Conservation (phyloP, 306 rosid species). For the Abrus precatorius region DNA sequence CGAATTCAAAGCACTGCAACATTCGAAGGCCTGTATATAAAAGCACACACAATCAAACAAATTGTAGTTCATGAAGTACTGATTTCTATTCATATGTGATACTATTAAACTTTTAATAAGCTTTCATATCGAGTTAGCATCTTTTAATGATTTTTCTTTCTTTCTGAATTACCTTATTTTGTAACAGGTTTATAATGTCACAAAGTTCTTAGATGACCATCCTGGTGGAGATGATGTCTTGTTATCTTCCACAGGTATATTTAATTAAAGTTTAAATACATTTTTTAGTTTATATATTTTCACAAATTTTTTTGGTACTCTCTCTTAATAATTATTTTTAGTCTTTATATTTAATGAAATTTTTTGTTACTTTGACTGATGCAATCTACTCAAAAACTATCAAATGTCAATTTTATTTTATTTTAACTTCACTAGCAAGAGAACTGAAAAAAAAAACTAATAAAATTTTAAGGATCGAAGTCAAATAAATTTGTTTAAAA, state of each 20-base stretch:
- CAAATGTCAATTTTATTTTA: too few species aligned
- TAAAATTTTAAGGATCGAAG: too few species aligned
- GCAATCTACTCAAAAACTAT: too few species aligned
- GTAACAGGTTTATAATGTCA: slow-evolving; percentile 77
- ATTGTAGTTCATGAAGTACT: not conserved
- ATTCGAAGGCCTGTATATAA: not conserved
- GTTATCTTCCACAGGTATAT: slow-evolving; percentile 69
- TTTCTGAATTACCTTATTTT: not conserved
- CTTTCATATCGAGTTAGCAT: not conserved
- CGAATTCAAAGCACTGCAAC: not conserved
- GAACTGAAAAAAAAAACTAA: too few species aligned
- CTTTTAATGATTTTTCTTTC: not conserved
- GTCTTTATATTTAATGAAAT: too few species aligned
- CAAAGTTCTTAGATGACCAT: slow-evolving; percentile 88
- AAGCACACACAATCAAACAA: not conserved
- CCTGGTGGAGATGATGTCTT: slow-evolving; percentile 94
- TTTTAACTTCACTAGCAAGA: too few species aligned
- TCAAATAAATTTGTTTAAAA: too few species aligned
- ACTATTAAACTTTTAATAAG: not conserved
- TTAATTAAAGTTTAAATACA: too few species aligned
- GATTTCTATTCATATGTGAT: not conserved
- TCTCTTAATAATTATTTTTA: too few species aligned
- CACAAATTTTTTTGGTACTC: too few species aligned
- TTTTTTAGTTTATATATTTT: too few species aligned
- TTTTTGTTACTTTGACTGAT: too few species aligned